Percentiles rank a stretch among this genome's conserved stretches.
Conservation (phyloP, 2,329 filamentous ascomycete species). For the Fusarium sp. region DNA sequence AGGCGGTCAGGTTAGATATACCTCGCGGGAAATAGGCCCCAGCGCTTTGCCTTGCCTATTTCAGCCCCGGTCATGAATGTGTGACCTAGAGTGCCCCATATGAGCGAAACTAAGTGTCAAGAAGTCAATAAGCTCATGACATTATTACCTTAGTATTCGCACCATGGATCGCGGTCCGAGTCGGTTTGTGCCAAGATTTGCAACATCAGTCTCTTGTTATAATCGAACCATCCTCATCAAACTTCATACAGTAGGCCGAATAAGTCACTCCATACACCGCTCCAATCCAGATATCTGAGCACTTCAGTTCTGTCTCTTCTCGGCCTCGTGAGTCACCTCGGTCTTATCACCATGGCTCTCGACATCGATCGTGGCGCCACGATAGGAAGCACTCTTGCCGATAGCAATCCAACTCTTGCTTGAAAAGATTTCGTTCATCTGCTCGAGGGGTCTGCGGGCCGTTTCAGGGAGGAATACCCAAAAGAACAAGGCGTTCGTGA, state of each 20-base stretch:
- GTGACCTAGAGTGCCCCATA: background rate
- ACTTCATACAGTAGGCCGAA: background rate
- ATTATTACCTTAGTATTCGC: background rate
- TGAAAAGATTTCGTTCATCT: conserved; percentile 73
- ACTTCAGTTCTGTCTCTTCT: background rate
- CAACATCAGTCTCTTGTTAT: background rate
- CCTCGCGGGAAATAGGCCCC: background rate
- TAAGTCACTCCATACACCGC: background rate
- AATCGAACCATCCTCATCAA: background rate
- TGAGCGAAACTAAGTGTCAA: background rate
- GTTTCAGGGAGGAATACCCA: conserved; percentile 75
- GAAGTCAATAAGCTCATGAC: background rate
- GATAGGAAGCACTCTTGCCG: conserved; percentile 38
- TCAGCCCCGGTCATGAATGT: background rate
- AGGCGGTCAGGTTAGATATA: background rate
- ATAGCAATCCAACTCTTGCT: conserved; percentile 71
- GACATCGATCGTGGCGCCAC: conserved; percentile 56
- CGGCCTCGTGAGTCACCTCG: conserved; percentile 59
- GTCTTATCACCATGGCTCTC: conserved; percentile 69
- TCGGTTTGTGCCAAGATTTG: background rate
- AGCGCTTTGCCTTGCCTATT: background rate
- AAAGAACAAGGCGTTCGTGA: conserved; percentile 62
- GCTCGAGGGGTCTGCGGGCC: conserved; percentile 67
- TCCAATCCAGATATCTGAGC: background rate
- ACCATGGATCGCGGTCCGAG: background rate